Evolutionary conservation across 768 basidiomycete species (phyloP).

Genomic region (Leccinum longicurvipes): DNA sequence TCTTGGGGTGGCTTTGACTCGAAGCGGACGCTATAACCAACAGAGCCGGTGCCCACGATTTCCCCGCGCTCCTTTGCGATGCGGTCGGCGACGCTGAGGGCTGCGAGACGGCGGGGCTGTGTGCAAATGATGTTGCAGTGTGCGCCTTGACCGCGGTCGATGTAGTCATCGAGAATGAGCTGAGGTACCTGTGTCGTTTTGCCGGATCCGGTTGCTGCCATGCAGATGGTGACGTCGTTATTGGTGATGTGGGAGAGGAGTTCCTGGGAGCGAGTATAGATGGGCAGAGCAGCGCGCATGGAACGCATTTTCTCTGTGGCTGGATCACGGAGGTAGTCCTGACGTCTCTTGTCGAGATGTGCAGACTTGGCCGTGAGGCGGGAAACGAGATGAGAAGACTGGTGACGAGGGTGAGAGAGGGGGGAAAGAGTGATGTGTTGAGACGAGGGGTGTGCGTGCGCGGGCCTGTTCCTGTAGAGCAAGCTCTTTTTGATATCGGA

Average conservation of each 20-base stretch:
- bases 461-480: constrained; percentile 65
- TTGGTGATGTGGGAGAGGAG: constrained; percentile 65
- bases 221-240: constrained; percentile 84
- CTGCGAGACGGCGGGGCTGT: constrained; percentile 88
- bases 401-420: constrained; percentile 24
- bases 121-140: constrained; percentile 90
- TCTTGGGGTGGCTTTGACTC: constrained; percentile 75
- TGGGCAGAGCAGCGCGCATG: constrained; percentile 67
- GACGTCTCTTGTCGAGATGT: constrained; percentile 48
- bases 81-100: constrained; percentile 87
- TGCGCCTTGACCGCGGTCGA: constrained; percentile 74
- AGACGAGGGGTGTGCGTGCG: constrained; percentile 24
- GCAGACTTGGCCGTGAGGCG: constrained; percentile 49
- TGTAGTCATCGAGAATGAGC: constrained; percentile 82
- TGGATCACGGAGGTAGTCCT: constrained; percentile 61
- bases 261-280: constrained; percentile 63
- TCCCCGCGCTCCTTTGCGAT: constrained; percentile 88
- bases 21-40: constrained; percentile 93
- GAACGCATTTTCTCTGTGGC: constrained; percentile 61
- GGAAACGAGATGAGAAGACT: constrained; percentile 29
- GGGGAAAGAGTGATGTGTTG: constrained; percentile 6
- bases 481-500: constrained; percentile 59
- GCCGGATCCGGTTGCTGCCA: constrained; percentile 89
- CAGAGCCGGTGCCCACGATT: constrained; percentile 53
- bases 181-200: constrained; percentile 97